Evolutionary conservation across 2,329 filamentous ascomycete genomes (phyloP), one percentile per base, ranked within the genome.

Genomic region (Magnaporthiopsis poae): DNA sequence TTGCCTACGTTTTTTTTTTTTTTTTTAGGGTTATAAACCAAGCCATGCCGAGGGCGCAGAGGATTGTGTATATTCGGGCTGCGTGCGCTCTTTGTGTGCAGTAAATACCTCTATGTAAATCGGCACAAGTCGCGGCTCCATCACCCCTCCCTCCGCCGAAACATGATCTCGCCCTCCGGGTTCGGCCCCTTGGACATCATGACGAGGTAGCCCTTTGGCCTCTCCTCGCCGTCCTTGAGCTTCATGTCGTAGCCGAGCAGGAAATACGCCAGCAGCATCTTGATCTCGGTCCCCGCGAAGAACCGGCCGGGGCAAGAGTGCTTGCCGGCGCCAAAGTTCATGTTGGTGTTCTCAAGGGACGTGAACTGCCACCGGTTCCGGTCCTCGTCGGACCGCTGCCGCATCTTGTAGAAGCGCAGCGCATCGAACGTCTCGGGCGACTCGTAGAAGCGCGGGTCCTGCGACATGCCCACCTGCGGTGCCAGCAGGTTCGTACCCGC

Each of bases 261-360:
- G 56, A 79, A 74, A 67, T 77, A 76, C 0, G 77, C 75, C 64
- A 82, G 68, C 62, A 80, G 72, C 69, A 81, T 74, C 74, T 82
- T 81, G 69, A 82, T 78, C 71, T 78, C 78, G 69, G 80, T 79
- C 33, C 75, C 72, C 18, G 80, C 80, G 69, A 82, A 81, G 73
- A 82, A 82, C 13, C 81, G 75, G 2, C 81, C 81, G 0, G 81
- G 81, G 63, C 81, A 82, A 3, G 81, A 79, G 68, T 81, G 79
- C 68, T 78, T 78, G 56, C 80, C 81, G 5, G 79, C 77, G 3
- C 80, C 80, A 68, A 82, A 82, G 69, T 80, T 79, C 70, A 80
- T 75, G 68, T 80, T 79, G 35, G 74, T 77, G 65, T 80, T 77
- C 61, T 68, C 71, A 62, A 80, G 73, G 60, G 78, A 77, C 3